phyloP scores from a whole-genome alignment of 306 rosid species.

The Pterocarpus santalinus region DNA sequence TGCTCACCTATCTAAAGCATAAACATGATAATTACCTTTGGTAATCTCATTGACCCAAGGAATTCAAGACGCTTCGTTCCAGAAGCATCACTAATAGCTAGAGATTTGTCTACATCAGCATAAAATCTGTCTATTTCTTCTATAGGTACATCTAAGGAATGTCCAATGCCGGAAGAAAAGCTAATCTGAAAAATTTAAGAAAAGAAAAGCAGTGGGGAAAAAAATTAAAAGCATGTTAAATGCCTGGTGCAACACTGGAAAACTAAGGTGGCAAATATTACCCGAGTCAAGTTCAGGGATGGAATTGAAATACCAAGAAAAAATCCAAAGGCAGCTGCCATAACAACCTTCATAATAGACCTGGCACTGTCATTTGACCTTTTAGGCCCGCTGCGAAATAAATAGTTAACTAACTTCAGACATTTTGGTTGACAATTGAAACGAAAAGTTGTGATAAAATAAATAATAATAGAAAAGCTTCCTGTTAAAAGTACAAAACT shows the following conservation, averaged over 20 bases:
- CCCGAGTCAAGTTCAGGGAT: conserved; percentile 67
- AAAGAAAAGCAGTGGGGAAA: background rate
- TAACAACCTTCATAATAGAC: conserved; percentile 61
- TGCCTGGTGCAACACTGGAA: conserved; percentile 9
- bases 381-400: conserved; percentile 58
- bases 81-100: conserved; percentile 51
- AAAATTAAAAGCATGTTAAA: conserved; percentile 44
- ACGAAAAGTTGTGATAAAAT: background rate
- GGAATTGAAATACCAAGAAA: conserved; percentile 82
- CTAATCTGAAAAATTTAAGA: conserved; percentile 69
- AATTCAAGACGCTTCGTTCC: conserved; percentile 62
- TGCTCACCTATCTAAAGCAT: conserved; percentile 35
- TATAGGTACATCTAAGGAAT: conserved; percentile 75
- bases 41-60: conserved; percentile 66
- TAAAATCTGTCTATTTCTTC: conserved; percentile 62
- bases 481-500: background rate
- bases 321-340: conserved; percentile 82
- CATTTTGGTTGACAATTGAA: conserved; percentile 25
- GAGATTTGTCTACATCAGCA: conserved; percentile 45
- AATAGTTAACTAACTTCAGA: conserved; percentile 36
- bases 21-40: conserved; percentile 64
- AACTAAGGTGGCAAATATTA: conserved; percentile 46
- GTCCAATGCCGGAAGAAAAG: conserved; percentile 69
- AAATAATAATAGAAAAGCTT: background rate
- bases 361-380: conserved; percentile 62